Conservation (phyloP, 2,329 filamentous ascomycete species). For the Diaporthe aspalathi region DNA sequence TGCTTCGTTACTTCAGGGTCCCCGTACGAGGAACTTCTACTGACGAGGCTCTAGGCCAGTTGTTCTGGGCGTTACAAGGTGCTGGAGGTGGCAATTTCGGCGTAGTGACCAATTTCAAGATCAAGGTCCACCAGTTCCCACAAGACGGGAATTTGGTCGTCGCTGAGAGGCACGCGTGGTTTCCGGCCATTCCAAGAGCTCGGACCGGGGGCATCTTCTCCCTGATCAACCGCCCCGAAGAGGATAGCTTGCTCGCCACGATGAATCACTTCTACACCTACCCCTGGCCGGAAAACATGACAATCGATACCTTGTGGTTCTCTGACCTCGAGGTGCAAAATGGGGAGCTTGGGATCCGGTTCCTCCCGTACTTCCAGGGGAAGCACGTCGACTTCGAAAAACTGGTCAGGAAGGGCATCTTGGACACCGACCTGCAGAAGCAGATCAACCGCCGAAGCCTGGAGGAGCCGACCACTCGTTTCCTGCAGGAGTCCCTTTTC, state of each 20-base stretch:
- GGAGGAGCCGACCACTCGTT: conserved; percentile 33
- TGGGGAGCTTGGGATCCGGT: conserved; percentile 24
- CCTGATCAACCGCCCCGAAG: no score
- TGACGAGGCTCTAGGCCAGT: neutral
- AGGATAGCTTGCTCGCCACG: neutral
- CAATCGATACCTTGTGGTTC: conserved; percentile 36
- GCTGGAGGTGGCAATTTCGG: conserved; percentile 56
- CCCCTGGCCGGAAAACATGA: conserved; percentile 30
- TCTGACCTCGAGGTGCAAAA: conserved; percentile 32
- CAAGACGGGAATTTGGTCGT: conserved; percentile 42
- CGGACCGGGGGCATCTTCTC: neutral
- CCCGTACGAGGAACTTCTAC: neutral
- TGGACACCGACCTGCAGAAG: conserved; percentile 3
- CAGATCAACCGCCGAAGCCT: conserved; percentile 31
- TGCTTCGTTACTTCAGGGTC: no score
- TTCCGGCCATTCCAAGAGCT: neutral
- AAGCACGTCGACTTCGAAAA: neutral
- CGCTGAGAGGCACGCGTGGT: conserved; percentile 45
- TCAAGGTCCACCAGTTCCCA: conserved; percentile 42
- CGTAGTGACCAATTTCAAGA: conserved; percentile 49
- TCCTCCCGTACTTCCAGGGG: conserved; percentile 32
- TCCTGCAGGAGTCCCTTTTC: conserved; percentile 35
- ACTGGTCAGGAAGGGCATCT: neutral
- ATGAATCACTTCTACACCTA: conserved; percentile 36
- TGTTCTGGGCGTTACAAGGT: conserved; percentile 56